A percentile compares a stretch with the other conserved stretches of the same genome.
Evolutionary conservation across 768 basidiomycete species (phyloP).

Genomic region (Cantharellus cinnabarinus): DNA sequence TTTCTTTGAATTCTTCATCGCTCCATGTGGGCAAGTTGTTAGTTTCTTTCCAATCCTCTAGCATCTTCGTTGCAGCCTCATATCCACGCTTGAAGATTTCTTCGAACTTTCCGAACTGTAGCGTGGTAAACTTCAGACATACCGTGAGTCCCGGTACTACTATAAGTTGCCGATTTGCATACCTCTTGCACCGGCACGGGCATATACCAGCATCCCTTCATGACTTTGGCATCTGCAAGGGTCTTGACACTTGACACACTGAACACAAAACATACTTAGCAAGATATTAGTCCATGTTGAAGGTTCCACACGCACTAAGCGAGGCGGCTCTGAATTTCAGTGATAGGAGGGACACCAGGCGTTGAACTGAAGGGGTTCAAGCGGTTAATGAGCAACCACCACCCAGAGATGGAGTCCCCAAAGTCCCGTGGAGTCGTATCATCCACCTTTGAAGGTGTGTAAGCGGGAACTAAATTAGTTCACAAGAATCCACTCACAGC

Average conservation of each 20-base stretch:
- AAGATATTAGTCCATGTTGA: not conserved
- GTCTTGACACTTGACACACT: slow-evolving; percentile 94
- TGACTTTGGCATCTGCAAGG: slow-evolving; percentile 83
- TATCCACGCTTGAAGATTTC: slow-evolving; percentile 77
- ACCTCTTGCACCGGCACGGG: slow-evolving; percentile 90
- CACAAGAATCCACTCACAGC: slow-evolving; percentile 29
- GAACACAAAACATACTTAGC: not conserved
- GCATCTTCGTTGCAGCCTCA: slow-evolving; percentile 41
- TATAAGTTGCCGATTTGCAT: slow-evolving; percentile 6
- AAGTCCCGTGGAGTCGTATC: slow-evolving; percentile 90
- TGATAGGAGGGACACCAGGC: slow-evolving; percentile 62
- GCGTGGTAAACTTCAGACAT: slow-evolving; percentile 56
- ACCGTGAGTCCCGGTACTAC: not conserved
- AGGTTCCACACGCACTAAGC: slow-evolving; percentile 59
- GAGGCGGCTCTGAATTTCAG: slow-evolving; percentile 83
- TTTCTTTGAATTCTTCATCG: slow-evolving; percentile 32
- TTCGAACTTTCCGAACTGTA: slow-evolving; percentile 76
- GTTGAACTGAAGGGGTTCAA: slow-evolving; percentile 81
- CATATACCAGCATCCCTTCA: slow-evolving; percentile 78
- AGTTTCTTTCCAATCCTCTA: slow-evolving; percentile 65
- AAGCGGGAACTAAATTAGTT: not conserved
- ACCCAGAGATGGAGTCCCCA: slow-evolving; percentile 88
- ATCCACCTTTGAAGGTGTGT: slow-evolving; percentile 38
- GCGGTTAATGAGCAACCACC: slow-evolving; percentile 84
- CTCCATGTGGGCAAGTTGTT: slow-evolving; percentile 60